phyloP scores from a whole-genome alignment of 2,329 filamentous ascomycete genomes.

The Colletotrichum orbiculare region DNA sequence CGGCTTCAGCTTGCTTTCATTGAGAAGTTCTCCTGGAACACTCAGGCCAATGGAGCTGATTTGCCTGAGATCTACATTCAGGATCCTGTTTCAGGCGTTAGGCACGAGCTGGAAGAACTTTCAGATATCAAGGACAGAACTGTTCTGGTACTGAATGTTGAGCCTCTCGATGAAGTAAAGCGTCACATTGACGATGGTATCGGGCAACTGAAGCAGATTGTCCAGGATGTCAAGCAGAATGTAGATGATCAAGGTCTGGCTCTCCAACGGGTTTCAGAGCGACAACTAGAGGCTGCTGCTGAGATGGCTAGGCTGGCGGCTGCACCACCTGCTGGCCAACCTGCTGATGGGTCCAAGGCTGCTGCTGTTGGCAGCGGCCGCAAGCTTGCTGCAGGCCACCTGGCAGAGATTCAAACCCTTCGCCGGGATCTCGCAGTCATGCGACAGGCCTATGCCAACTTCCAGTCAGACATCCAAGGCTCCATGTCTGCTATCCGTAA shows the following conservation, averaged over 20 bases:
- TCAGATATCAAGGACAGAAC: conserved; percentile 93
- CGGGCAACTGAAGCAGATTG: conserved; percentile 79
- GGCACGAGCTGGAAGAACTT: conserved; percentile 94
- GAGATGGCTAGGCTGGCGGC: conserved; percentile 77
- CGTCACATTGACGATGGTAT: conserved; percentile 94
- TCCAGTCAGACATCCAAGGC: conserved; percentile 86
- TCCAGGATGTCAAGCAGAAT: conserved; percentile 87
- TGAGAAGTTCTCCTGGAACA: conserved; percentile 99
- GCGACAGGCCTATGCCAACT: conserved; percentile 91
- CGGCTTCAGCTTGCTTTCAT: conserved; percentile 95
- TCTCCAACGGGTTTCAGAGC: conserved; percentile 87
- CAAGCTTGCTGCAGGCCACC: conserved; percentile 69
- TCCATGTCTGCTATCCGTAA: conserved; percentile 86
- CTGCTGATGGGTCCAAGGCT: conserved; percentile 53
- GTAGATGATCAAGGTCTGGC: conserved; percentile 85
- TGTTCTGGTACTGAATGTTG: conserved; percentile 94
- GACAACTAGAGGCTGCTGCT: conserved; percentile 88
- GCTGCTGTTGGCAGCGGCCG: conserved; percentile 45
- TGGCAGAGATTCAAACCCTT: conserved; percentile 83
- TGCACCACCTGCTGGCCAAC: conserved; percentile 55
- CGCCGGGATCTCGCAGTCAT: conserved; percentile 90
- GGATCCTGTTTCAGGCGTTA: conserved; percentile 93
- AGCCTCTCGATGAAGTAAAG: conserved; percentile 95
- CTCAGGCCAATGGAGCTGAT: conserved; percentile 91
- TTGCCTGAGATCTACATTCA: conserved; percentile 98